phyloP scores from a whole-genome alignment of 2,329 filamentous ascomycete genomes.

The Botrytis porri region DNA sequence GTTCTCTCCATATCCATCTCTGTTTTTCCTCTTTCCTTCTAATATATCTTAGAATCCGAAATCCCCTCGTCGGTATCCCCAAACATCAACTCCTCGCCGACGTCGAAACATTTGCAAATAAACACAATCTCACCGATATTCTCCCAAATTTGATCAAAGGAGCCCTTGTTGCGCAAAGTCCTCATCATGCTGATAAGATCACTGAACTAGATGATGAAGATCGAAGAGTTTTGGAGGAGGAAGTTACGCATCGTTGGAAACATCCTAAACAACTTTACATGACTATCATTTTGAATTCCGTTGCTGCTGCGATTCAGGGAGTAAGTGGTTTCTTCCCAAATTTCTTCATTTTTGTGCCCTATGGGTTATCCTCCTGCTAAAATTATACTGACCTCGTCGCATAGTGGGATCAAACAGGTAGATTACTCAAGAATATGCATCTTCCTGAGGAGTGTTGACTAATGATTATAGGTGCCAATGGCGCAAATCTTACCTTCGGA shows the following conservation, averaged over 20 bases:
- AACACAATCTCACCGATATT: conserved; percentile 58
- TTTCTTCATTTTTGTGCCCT: too few relatives aligned
- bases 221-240: conserved; percentile 59
- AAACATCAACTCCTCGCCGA: conserved; percentile 49
- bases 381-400: not conserved
- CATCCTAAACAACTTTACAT: conserved; percentile 61
- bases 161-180: conserved; percentile 72
- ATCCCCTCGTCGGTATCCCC: conserved; percentile 55
- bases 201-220: conserved; percentile 58
- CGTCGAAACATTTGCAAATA: conserved; percentile 58
- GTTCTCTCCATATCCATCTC: not conserved
- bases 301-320: conserved; percentile 64
- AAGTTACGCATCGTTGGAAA: conserved; percentile 66
- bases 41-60: conserved; percentile 46
- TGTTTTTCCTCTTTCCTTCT: not conserved
- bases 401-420: conserved; percentile 23
- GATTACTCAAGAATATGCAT: not conserved
- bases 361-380: conserved; percentile 20
- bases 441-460: not conserved
- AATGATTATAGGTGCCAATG: conserved; percentile 45
- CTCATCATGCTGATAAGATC: conserved; percentile 59
- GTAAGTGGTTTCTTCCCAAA: conserved; percentile 36
- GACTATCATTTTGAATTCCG: conserved; percentile 65
- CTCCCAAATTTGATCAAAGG: conserved; percentile 61
- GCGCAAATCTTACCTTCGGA: conserved; percentile 49